phyloP scores from a whole-genome alignment of 1,284 basidiomycete species.

The Marasmius fiardii region DNA sequence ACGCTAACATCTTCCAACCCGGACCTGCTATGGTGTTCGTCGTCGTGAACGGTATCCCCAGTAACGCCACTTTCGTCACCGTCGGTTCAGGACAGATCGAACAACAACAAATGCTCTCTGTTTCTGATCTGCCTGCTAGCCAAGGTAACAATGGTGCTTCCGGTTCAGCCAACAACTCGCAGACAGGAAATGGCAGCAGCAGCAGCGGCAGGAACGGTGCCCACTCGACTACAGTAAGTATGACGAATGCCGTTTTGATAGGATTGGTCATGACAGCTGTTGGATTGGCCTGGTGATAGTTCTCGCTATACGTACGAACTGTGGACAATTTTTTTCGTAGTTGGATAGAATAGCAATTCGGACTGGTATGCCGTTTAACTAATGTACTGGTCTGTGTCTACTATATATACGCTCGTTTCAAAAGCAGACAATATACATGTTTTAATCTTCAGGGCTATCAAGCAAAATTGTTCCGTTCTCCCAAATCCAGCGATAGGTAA shows the following conservation, averaged over 20 bases:
- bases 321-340: no score
- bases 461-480: no score
- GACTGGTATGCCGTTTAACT: no score
- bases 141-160: slow-evolving; percentile 5
- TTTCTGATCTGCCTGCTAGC: slow-evolving; percentile 24
- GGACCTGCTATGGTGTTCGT: slow-evolving; percentile 75
- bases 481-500: neutral
- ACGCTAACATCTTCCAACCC: slow-evolving; percentile 69
- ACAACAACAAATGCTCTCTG: slow-evolving; percentile 37
- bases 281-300: neutral
- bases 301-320: no score
- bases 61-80: slow-evolving; percentile 60
- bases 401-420: no score
- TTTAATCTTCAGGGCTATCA: no score
- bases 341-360: no score
- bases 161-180: slow-evolving; percentile 6
- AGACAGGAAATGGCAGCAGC: slow-evolving; percentile 14
- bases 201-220: slow-evolving; percentile 2
- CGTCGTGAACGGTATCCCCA: slow-evolving; percentile 69
- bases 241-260: neutral
- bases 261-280: neutral
- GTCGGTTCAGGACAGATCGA: slow-evolving; percentile 68
- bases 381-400: neutral
- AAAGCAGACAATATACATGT: no score
- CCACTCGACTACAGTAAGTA: neutral